Percentiles rank a stretch among this genome's conserved stretches.
phyloP scores from a whole-genome alignment of 83 land plant genomes.

The Isoetes engelmannii region DNA sequence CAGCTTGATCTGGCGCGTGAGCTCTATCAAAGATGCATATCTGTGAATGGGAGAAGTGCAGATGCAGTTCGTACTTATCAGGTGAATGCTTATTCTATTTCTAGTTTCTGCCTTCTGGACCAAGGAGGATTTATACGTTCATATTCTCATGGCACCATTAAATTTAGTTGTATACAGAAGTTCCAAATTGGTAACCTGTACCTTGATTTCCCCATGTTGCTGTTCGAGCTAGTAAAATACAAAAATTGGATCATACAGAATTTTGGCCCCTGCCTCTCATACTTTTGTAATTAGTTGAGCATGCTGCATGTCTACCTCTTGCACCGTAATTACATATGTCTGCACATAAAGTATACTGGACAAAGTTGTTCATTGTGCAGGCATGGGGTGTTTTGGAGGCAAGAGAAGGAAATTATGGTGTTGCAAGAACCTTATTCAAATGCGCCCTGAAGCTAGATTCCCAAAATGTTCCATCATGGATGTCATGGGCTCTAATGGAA shows the following conservation, averaged over 20 bases:
- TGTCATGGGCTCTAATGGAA: constrained; percentile 90
- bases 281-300: background rate
- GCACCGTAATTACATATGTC: too few species aligned
- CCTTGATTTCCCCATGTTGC: background rate
- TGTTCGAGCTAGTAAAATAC: too few species aligned
- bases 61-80: constrained; percentile 90
- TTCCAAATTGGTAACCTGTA: too few species aligned
- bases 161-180: too few species aligned
- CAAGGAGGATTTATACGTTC: too few species aligned
- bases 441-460: constrained; percentile 79
- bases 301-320: too few species aligned
- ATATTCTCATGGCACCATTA: too few species aligned
- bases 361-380: constrained; percentile 26
- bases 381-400: constrained; percentile 96
- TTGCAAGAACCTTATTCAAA: constrained; percentile 74
- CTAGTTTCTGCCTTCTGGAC: background rate
- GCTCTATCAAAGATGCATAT: constrained; percentile 58
- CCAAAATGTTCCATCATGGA: constrained; percentile 87
- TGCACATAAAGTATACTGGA: too few species aligned
- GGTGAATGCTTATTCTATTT: constrained; percentile 32
- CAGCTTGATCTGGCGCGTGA: constrained; percentile 72
- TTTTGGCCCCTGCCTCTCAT: background rate
- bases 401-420: constrained; percentile 59
- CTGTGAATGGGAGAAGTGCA: constrained; percentile 51
- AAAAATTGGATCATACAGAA: background rate